Conservation (phyloP, 106 monocot species). For the Cymbidium sinense region DNA sequence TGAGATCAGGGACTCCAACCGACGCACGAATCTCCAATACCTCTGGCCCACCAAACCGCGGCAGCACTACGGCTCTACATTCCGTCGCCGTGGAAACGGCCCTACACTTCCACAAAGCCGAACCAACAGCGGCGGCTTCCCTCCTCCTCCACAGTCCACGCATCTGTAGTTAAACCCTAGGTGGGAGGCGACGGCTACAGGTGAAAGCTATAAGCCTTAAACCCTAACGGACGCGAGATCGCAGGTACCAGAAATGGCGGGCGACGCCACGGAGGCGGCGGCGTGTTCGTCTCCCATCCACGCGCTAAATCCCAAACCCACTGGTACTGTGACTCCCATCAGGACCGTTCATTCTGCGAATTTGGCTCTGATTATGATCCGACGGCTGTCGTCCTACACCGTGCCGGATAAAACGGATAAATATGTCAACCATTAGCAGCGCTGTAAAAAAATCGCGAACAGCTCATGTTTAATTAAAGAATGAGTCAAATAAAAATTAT, state of each 20-base stretch:
- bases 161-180: neutral
- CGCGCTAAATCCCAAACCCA: neutral
- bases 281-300: neutral
- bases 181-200: neutral
- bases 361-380: too few relatives aligned
- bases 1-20: slow-evolving; percentile 81
- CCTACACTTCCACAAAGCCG: neutral
- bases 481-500: too few relatives aligned
- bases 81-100: slow-evolving; percentile 16
- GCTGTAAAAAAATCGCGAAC: too few relatives aligned
- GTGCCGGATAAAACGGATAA: too few relatives aligned
- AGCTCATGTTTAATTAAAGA: too few relatives aligned
- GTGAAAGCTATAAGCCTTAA: neutral
- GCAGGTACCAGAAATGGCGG: neutral
- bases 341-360: too few relatives aligned
- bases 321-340: neutral
- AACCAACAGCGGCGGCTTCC: neutral
- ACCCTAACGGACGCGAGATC: neutral
- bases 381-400: too few relatives aligned
- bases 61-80: slow-evolving; percentile 71
- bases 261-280: neutral
- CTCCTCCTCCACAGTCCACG: neutral
- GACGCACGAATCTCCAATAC: slow-evolving; percentile 56
- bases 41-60: slow-evolving; percentile 87
- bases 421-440: too few relatives aligned